Evolutionary conservation across 1,284 basidiomycete species (phyloP).

Genomic region (Puccinia novopanici): DNA sequence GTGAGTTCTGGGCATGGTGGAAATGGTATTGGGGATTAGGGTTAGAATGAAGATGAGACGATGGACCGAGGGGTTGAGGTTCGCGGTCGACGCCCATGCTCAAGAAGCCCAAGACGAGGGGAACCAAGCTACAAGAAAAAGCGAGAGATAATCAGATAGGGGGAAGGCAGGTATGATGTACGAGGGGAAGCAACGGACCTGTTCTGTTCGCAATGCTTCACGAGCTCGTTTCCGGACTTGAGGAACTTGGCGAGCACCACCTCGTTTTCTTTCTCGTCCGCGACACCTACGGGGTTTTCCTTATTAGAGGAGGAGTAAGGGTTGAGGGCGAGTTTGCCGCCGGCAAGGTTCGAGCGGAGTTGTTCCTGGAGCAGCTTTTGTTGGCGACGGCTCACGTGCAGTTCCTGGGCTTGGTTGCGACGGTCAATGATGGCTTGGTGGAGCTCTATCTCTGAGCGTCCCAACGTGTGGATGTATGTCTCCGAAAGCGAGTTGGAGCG

Average conservation of each 20-base stretch:
- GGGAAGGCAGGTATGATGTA: not conserved
- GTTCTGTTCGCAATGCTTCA: slow-evolving; percentile 60
- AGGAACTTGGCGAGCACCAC: slow-evolving; percentile 24
- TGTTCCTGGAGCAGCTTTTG: slow-evolving; percentile 28
- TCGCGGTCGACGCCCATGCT: slow-evolving; percentile 48
- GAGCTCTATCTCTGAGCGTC: slow-evolving; percentile 25
- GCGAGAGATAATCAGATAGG: not conserved
- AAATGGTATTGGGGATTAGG: not conserved
- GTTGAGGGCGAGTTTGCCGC: slow-evolving; percentile 25
- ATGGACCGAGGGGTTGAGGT: not conserved
- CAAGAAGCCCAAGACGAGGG: slow-evolving; percentile 58
- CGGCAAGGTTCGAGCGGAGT: slow-evolving; percentile 21
- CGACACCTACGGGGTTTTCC: not conserved
- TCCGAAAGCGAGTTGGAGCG: slow-evolving; percentile 56
- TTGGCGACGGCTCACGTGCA: slow-evolving; percentile 25
- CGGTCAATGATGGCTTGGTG: slow-evolving; percentile 23
- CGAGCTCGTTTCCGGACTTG: slow-evolving; percentile 58
- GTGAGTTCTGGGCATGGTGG: not conserved
- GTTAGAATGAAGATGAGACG: not conserved
- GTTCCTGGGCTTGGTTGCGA: slow-evolving; percentile 22
- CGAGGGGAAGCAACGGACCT: slow-evolving; percentile 49
- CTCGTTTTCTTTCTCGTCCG: slow-evolving; percentile 45
- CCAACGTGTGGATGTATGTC: slow-evolving; percentile 53
- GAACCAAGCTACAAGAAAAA: slow-evolving; percentile 55
- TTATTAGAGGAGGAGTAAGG: slow-evolving; percentile 42